A percentile compares a stretch with the other conserved stretches of the same genome.
Evolutionary conservation across 169 alveolate species (phyloP).

Genomic region (Ichthyophthirius multifiliis): DNA sequence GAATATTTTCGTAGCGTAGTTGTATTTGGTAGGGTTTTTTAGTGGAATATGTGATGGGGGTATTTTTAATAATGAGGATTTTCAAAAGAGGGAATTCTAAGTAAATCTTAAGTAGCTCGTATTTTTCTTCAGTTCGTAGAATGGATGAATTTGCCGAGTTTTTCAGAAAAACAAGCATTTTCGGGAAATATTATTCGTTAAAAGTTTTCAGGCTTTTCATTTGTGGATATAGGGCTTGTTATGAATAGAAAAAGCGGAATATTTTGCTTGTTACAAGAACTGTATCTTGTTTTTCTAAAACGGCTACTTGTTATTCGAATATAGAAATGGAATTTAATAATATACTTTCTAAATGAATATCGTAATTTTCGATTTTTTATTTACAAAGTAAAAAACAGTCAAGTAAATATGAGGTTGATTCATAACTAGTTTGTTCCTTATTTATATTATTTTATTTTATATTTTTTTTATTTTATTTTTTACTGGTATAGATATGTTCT

Average conservation of each 20-base stretch:
- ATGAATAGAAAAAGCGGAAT: background rate
- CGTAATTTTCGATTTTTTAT: background rate
- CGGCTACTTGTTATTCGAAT: background rate
- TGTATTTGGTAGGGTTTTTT: background rate
- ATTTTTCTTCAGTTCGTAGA: background rate
- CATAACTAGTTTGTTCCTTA: no score
- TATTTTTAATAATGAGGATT: no score
- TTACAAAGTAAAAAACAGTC: background rate
- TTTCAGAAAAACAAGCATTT: background rate
- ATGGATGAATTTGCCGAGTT: background rate
- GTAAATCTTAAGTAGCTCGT: background rate
- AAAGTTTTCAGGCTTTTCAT: background rate
- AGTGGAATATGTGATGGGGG: background rate
- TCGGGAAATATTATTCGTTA: background rate
- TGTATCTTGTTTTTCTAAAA: background rate
- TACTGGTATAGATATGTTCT: background rate
- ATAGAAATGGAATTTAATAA: background rate
- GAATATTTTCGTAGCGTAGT: background rate
- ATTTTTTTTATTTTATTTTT: background rate
- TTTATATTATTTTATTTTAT: no score
- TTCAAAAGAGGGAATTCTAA: no score
- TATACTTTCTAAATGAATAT: constrained; percentile 6
- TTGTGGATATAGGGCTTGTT: background rate
- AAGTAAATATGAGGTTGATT: background rate
- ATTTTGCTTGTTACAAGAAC: background rate